Evolutionary conservation across 306 rosid genomes (phyloP), one percentile per base, ranked within the genome.

Genomic region (Cucumis cinereus): DNA sequence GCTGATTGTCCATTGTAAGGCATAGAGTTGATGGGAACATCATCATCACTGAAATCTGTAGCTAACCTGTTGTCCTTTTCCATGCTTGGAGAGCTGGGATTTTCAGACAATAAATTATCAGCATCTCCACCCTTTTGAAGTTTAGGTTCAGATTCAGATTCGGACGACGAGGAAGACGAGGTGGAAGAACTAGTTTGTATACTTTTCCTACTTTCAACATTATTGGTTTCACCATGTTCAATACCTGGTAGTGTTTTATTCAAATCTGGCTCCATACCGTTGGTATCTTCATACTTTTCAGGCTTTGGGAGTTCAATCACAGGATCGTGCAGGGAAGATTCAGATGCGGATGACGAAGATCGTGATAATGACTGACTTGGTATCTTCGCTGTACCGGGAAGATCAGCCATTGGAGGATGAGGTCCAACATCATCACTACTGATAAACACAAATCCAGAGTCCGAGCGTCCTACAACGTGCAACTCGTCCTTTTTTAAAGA

Each of bases 11-110:
- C 70, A 1, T 68, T 63, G 38, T 28, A 79, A 5, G 77, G 74
- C 80, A 67, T 77, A 11, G 87, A 85, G 49, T 81, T 77, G 17
- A 26, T n/a, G 71, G 81, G 86, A 33, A 81, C 35, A 36, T 84
- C 84, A 17, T 76, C 81, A 4, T 83, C 78, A 33, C 74, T 67
- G 22, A 49, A 19, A 41, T 78, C 71, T 55, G 61, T n/a, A 49
- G 63, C 45, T 23, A 66, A 50, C 16, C 28, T 28, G 23, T n/a
- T 17, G 59, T 64, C 66, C 45, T 61, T 53, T 9, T 8, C 69
- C 8, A 5, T 8, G 54, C 80, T 80, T 11, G 16, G 58, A 57
- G 63, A 64, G 47, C 33, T 4, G 13, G 71, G 40, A 20, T 41
- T 61, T 12, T 62, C 45, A 16, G 26, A 15, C 19, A 47, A 41